These are phyloP conservation scores for Huntiella moniliformis DNA, from an alignment of 2,329 filamentous ascomycete species.

Conservation along the genomic window DNA sequence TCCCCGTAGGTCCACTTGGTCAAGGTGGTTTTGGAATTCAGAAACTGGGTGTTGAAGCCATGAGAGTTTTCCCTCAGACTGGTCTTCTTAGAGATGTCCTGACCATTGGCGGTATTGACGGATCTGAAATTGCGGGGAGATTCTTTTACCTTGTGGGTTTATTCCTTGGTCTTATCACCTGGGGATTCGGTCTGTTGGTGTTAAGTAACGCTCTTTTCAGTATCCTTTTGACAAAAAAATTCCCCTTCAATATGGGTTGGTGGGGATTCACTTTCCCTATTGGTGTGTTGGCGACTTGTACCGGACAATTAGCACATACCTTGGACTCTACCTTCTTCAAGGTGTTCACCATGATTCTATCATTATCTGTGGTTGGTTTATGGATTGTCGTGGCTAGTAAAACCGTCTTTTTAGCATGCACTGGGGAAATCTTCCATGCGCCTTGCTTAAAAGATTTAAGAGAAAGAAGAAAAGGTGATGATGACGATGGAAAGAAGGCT, in stretches of 20 bases:
- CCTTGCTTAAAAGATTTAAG: slow-evolving; percentile 21
- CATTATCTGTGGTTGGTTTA: slow-evolving; percentile 22
- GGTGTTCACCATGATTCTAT: slow-evolving; percentile 22
- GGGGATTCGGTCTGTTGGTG: slow-evolving; percentile 27
- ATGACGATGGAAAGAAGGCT: slow-evolving; percentile 3
- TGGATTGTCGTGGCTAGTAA: slow-evolving; percentile 24
- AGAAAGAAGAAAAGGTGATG: slow-evolving; percentile 17
- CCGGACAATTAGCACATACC: slow-evolving; percentile 22
- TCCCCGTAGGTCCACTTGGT: slow-evolving; percentile 48
- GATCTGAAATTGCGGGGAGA: slow-evolving; percentile 40
- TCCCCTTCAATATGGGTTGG: slow-evolving; percentile 30
- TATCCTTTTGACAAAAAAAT: slow-evolving; percentile 21
- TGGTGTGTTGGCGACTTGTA: slow-evolving; percentile 26
- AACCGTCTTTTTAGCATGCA: slow-evolving; percentile 21
- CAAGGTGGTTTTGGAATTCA: slow-evolving; percentile 45
- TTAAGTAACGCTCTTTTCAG: slow-evolving; percentile 25
- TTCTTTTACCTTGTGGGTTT: slow-evolving; percentile 15
- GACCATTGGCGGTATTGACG: slow-evolving; percentile 22
- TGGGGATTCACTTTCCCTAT: slow-evolving; percentile 30
- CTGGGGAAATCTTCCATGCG: slow-evolving; percentile 26
- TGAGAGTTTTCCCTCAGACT: slow-evolving; percentile 23
- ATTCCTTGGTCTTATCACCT: slow-evolving; percentile 22
- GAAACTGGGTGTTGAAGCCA: slow-evolving; percentile 30
- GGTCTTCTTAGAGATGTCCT: slow-evolving; percentile 17
- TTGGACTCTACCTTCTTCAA: slow-evolving; percentile 26